A percentile compares a stretch with the other conserved stretches of the same genome.
These are phyloP conservation scores for Lentinula novae-zelandiae DNA, from an alignment of 1,284 basidiomycete species.

Conservation along the genomic window DNA sequence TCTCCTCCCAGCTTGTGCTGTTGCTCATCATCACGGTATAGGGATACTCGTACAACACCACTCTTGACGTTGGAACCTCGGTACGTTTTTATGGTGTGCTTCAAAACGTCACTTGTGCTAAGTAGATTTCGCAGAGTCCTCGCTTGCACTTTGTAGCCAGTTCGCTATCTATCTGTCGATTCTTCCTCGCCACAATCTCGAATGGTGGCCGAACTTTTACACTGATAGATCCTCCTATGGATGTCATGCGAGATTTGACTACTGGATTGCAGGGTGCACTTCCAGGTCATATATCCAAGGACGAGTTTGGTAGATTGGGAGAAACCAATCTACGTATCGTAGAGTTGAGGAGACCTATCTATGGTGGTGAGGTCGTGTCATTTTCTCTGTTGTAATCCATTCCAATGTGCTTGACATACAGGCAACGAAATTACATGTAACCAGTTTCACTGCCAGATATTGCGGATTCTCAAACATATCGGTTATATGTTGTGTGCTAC, in stretches of 20 bases:
- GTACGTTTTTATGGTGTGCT: constrained; percentile 28
- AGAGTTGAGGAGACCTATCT: constrained; percentile 3
- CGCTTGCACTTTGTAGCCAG: not conserved
- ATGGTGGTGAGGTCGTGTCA: not conserved
- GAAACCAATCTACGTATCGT: not conserved
- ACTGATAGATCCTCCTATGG: constrained; percentile 1
- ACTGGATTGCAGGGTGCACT: not conserved
- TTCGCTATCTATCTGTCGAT: not conserved
- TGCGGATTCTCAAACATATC: constrained; percentile 36
- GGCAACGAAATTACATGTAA: constrained; percentile 23
- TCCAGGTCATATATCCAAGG: not conserved
- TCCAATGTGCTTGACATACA: not conserved
- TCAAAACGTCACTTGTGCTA: not conserved
- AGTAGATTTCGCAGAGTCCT: not conserved
- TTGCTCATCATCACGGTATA: constrained; percentile 18
- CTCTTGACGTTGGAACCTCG: constrained; percentile 50
- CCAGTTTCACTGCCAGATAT: constrained; percentile 38
- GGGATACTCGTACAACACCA: constrained; percentile 55
- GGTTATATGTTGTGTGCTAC: constrained; percentile 40
- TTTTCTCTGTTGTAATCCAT: not conserved
- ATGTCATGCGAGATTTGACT: not conserved
- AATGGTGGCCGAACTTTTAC: constrained; percentile 1
- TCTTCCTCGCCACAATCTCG: constrained; percentile 3
- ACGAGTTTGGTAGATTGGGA: not conserved
- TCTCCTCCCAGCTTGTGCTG: not conserved